Percentiles rank a stretch among this genome's conserved stretches.
These are phyloP conservation scores for Pestalotiopsis sp. DNA, from an alignment of 2,329 filamentous ascomycete species.

Conservation along the genomic window DNA sequence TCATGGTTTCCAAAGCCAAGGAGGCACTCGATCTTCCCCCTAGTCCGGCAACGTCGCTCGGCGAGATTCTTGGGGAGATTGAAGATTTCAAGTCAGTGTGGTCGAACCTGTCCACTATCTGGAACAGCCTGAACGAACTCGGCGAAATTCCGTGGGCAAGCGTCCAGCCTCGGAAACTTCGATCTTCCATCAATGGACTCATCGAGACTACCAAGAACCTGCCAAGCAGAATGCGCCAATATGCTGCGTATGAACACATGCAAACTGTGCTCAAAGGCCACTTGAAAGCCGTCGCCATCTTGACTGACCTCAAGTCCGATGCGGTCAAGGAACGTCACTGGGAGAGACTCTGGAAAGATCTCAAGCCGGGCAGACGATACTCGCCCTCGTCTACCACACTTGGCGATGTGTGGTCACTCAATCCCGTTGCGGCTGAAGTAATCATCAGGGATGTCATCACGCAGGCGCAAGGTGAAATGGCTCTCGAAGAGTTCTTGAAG, in stretches of 20 bases:
- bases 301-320: constrained; percentile 93
- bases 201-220: constrained; percentile 99
- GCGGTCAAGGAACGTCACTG: constrained; percentile 96
- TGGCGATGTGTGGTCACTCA: constrained; percentile 98
- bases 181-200: constrained; percentile 84
- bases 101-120: constrained; percentile 93
- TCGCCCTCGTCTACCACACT: constrained; percentile 93
- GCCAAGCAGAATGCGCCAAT: constrained; percentile 98
- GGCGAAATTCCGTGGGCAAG: constrained; percentile 93
- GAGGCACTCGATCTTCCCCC: constrained; percentile 91
- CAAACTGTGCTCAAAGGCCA: constrained; percentile 87
- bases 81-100: constrained; percentile 99
- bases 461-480: constrained; percentile 98
- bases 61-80: constrained; percentile 90
- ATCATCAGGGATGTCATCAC: constrained; percentile 91
- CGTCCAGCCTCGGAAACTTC: constrained; percentile 91
- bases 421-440: constrained; percentile 82
- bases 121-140: constrained; percentile 93
- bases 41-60: constrained; percentile 77
- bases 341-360: constrained; percentile 95
- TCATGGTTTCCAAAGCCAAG: constrained; percentile 95
- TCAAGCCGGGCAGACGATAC: constrained; percentile 91
- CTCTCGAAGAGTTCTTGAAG: constrained; percentile 94
- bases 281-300: constrained; percentile 85
- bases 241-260: constrained; percentile 99